A percentile compares a stretch with the other conserved stretches of the same genome.
These are phyloP conservation scores for Elongisporangium senticosum DNA, from an alignment of 352 stramenopile species.

Conservation along the genomic window DNA sequence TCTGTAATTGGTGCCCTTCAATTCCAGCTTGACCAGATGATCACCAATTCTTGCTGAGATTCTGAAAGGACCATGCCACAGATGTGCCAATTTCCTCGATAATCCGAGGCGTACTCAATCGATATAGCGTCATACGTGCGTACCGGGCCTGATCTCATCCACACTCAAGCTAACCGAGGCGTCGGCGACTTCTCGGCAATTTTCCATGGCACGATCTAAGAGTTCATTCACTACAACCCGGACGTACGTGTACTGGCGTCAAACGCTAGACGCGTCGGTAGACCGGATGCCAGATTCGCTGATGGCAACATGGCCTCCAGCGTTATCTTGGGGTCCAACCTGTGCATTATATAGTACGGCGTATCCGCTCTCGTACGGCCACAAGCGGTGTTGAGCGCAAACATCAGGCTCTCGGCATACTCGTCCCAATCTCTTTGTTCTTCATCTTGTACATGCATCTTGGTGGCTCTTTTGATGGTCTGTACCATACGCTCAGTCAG, in stretches of 20 bases:
- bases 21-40: too few species aligned
- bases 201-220: too few species aligned
- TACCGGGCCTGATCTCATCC: slow-evolving; percentile 8
- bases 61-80: slow-evolving; percentile 18
- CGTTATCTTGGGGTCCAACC: slow-evolving; percentile 9
- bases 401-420: slow-evolving; percentile 8
- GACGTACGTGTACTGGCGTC: too few species aligned
- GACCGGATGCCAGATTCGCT: too few species aligned
- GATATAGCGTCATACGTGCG: slow-evolving; percentile 16
- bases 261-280: too few species aligned
- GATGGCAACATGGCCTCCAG: too few species aligned
- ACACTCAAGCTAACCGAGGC: too few species aligned
- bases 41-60: too few species aligned
- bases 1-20: too few species aligned
- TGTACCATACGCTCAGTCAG: slow-evolving; percentile 6
- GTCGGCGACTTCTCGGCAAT: too few species aligned
- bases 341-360: slow-evolving; percentile 16
- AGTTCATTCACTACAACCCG: too few species aligned
- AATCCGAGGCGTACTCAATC: slow-evolving; percentile 10
- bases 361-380: slow-evolving; percentile 4
- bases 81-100: slow-evolving; percentile 14
- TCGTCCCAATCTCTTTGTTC: slow-evolving; percentile 17
- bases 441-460: slow-evolving; percentile 6
- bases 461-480: slow-evolving; percentile 7
- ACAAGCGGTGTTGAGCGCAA: slow-evolving; percentile 12